Evolutionary conservation across 192 early-diverging fungal species (phyloP).

Genomic region (Phycomyces nitens): DNA sequence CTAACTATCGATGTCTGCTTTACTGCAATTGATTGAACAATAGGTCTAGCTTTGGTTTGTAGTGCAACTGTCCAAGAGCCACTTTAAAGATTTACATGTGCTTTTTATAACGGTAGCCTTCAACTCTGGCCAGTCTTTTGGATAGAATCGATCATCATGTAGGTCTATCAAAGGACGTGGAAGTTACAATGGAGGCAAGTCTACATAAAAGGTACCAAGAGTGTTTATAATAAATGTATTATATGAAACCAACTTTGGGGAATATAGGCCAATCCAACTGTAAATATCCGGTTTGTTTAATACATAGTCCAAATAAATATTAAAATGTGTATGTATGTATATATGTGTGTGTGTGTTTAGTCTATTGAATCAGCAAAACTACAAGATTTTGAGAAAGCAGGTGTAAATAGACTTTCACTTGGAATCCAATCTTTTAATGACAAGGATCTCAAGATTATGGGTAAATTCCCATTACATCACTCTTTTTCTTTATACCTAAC

Average conservation of each 20-base stretch:
- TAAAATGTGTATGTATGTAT: background rate
- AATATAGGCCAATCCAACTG: slow-evolving; percentile 56
- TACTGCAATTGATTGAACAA: too few relatives aligned
- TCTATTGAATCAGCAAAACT: slow-evolving; percentile 26
- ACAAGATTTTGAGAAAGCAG: slow-evolving; percentile 33
- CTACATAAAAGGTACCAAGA: background rate
- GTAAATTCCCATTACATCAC: slow-evolving; percentile 2
- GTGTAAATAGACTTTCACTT: slow-evolving; percentile 50
- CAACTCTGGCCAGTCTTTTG: slow-evolving; percentile 37
- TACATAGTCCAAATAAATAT: too few relatives aligned
- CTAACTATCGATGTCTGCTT: too few relatives aligned
- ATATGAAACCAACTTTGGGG: too few relatives aligned
- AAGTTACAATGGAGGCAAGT: slow-evolving; percentile 55
- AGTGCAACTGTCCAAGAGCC: background rate
- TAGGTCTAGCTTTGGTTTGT: slow-evolving; percentile 13
- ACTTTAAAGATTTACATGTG: too few relatives aligned
- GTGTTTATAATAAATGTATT: too few relatives aligned
- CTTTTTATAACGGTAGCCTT: too few relatives aligned
- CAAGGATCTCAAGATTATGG: slow-evolving; percentile 32
- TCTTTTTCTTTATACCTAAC: background rate
- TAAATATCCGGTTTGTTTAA: slow-evolving; percentile 24
- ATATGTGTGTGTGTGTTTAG: slow-evolving; percentile 1
- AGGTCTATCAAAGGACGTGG: slow-evolving; percentile 29
- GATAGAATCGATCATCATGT: slow-evolving; percentile 30
- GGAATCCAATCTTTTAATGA: slow-evolving; percentile 52